phyloP scores from a whole-genome alignment of 805 yeast genomes.

The Lipomyces mesembrius region DNA sequence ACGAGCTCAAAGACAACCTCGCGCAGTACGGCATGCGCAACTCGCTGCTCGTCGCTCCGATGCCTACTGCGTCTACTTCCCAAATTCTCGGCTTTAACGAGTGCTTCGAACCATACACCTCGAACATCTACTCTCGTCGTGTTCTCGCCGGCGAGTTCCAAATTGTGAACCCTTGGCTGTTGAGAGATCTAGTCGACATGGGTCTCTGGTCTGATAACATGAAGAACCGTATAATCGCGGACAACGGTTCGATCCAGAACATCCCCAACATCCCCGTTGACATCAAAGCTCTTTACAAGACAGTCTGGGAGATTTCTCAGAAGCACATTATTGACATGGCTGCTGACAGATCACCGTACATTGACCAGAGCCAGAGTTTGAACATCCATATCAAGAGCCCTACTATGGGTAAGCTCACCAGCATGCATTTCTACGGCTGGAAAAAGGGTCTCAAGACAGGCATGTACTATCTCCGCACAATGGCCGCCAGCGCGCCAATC shows the following conservation, averaged over 20 bases:
- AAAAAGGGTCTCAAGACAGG: slow-evolving; percentile 98
- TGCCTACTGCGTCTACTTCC: slow-evolving; percentile 98
- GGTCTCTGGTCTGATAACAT: slow-evolving; percentile 82
- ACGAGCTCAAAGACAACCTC: slow-evolving; percentile 62
- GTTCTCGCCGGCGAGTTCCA: slow-evolving; percentile 94
- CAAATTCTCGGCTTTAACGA: slow-evolving; percentile 93
- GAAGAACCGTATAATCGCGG: slow-evolving; percentile 74
- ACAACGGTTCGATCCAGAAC: slow-evolving; percentile 84
- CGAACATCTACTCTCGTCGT: slow-evolving; percentile 88
- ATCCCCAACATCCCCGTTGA: slow-evolving; percentile 75
- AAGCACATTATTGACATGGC: slow-evolving; percentile 84
- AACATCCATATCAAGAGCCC: slow-evolving; percentile 88
- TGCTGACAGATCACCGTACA: slow-evolving; percentile 71
- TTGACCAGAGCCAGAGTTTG: slow-evolving; percentile 89
- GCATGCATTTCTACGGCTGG: slow-evolving; percentile 99
- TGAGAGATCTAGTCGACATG: slow-evolving; percentile 78
- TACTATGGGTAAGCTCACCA: slow-evolving; percentile 93
- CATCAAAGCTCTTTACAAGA: slow-evolving; percentile 78
- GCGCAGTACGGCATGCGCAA: slow-evolving; percentile 74
- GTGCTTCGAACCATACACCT: slow-evolving; percentile 95
- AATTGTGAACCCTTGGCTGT: slow-evolving; percentile 82
- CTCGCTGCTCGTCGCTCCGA: slow-evolving; percentile 87
- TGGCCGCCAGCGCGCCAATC: slow-evolving; percentile 96
- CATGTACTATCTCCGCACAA: slow-evolving; percentile 96
- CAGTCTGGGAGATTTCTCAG: slow-evolving; percentile 97